Evolutionary conservation across 768 basidiomycete species (phyloP), one percentile per base, ranked within the genome.

Genomic region (Leccinum longicurvipes): DNA sequence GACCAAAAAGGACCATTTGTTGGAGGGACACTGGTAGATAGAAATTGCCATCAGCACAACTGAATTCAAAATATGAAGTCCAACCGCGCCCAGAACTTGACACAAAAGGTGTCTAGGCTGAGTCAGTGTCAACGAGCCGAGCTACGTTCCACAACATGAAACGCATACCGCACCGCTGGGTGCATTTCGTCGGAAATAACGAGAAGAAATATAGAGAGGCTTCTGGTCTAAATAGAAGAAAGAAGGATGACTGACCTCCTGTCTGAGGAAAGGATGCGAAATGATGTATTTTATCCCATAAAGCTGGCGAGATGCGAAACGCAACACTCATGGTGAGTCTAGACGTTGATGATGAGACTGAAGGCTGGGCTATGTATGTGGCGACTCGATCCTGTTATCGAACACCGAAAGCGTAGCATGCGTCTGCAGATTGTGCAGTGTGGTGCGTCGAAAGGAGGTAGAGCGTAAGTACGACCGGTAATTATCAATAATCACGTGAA

Each of bases 1-100:
- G 93, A 0, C 96, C 96, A 67, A 99, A 98, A 52, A 90, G 81
- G 49, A 97, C 93, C 95, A 99, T 98, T 74, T 98, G 96, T 73
- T 97, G 91, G 19, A 98, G 79, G 0, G 94, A 97, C 3, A 98
- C 95, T 91, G 64, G n/a, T 21, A n/a, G 4, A 45, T n/a, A 4
- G 11, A 6, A 21, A 28, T 21, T 6, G 23, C n/a, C 4, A 27
- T 67, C 41, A 70, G 61, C 34, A 55, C 25, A 23, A 28, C 9
- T 7, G n/a, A 45, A 32, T 32, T 32, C 14, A 15, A 6, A 32
- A 32, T 14, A 14, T 14, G 31, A 32, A 17, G 2, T 17, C 3
- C 9, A 36, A 17, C 4, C 39, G 32, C 17, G 12, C 9, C 21
- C 17, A 27, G 27, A 41, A 47, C 17, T 36, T 36, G 21, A 28